These are phyloP conservation scores for Epichloe coenophiala DNA, from an alignment of 2,329 filamentous ascomycete species.

Conservation along the genomic window DNA sequence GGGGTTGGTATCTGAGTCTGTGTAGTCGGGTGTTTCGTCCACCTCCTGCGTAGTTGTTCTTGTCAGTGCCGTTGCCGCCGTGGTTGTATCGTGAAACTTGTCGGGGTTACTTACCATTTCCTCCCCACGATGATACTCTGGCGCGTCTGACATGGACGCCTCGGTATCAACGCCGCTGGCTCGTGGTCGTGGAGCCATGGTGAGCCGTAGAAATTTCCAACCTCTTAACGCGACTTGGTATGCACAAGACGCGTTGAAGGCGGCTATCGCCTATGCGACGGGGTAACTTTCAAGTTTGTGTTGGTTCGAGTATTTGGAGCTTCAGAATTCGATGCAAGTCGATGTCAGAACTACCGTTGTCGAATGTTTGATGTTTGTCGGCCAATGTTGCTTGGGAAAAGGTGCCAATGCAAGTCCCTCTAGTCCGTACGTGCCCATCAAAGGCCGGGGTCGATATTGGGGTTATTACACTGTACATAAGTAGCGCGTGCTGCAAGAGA, in stretches of 20 bases:
- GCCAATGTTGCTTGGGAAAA: constrained; percentile 15
- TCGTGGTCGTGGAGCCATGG: constrained; percentile 43
- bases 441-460: constrained; percentile 14
- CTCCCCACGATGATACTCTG: constrained; percentile 31
- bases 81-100: not conserved
- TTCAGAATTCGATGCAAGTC: not conserved
- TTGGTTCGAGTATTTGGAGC: not conserved
- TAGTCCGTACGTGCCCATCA: constrained; percentile 16
- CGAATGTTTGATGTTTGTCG: constrained; percentile 3
- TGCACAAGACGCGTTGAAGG: constrained; percentile 30
- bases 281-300: not conserved
- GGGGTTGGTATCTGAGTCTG: constrained; percentile 53
- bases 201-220: constrained; percentile 15
- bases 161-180: constrained; percentile 41
- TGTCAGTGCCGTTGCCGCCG: not conserved
- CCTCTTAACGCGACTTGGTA: constrained; percentile 40
- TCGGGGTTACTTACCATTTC: constrained; percentile 32
- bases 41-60: constrained; percentile 31
- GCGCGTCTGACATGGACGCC: constrained; percentile 50
- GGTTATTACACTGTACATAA: constrained; percentile 11
- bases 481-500: constrained; percentile 15
- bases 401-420: constrained; percentile 19
- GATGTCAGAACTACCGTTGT: not conserved
- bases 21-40: constrained; percentile 53
- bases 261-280: constrained; percentile 4